Conservation (phyloP, 2,329 filamentous ascomycete genomes). For the Colletotrichum sp. region DNA sequence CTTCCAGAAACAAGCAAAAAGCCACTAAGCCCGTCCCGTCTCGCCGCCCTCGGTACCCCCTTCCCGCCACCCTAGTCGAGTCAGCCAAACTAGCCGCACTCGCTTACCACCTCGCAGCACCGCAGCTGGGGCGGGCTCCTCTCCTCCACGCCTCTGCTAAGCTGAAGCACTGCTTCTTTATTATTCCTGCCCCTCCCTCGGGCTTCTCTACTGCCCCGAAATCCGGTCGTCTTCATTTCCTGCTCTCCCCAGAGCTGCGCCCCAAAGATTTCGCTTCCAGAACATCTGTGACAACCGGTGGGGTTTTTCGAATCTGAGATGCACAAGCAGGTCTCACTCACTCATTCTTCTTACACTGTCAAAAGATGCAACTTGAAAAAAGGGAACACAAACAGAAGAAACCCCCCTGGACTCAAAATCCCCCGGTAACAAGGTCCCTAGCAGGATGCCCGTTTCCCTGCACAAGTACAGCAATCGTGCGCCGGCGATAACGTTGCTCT, state of each 20-base stretch:
- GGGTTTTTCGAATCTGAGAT: background rate
- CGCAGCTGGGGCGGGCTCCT: background rate
- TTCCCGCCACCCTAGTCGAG: background rate
- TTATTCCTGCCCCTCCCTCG: constrained; percentile 3
- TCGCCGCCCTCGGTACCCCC: background rate
- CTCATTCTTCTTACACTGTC: background rate
- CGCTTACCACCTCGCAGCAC: background rate
- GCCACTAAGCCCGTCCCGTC: constrained; percentile 2
- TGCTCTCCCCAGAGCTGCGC: background rate
- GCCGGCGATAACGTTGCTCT: background rate
- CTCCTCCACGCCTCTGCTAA: background rate
- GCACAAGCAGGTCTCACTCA: background rate
- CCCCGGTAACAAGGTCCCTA: background rate
- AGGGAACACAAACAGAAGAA: background rate
- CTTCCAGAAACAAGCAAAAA: background rate
- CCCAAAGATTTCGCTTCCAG: background rate
- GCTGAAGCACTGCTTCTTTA: background rate
- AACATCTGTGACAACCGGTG: background rate
- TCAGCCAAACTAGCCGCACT: constrained; percentile 3
- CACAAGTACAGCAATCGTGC: background rate
- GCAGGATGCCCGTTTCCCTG: background rate
- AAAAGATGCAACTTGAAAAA: background rate
- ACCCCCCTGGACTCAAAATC: background rate
- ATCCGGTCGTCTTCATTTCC: constrained; percentile 12
- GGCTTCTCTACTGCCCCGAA: constrained; percentile 11